phyloP scores from a whole-genome alignment of 2,329 filamentous ascomycete genomes.

The Penicillium nordicum region DNA sequence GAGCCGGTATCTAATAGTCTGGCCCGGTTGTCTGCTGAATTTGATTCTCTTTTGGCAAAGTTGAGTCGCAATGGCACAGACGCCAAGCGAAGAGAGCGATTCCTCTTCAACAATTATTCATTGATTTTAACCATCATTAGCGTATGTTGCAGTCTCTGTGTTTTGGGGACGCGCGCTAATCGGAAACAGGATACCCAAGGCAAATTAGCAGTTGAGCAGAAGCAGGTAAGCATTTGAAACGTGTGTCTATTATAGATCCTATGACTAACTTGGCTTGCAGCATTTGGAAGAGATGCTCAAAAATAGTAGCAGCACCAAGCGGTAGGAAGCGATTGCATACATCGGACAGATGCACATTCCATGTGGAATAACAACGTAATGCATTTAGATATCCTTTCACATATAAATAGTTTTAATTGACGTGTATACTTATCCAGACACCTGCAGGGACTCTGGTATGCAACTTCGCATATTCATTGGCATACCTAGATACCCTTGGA shows the following conservation, averaged over 20 bases:
- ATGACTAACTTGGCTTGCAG: conserved; percentile 17
- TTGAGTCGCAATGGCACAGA: conserved; percentile 74
- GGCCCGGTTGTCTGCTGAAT: conserved; percentile 70
- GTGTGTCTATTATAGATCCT: neutral
- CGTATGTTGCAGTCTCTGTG: conserved; percentile 39
- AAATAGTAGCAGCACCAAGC: conserved; percentile 33
- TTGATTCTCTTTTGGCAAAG: conserved; percentile 77
- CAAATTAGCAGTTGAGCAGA: conserved; percentile 63
- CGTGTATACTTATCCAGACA: neutral
- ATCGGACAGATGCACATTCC: conserved; percentile 9
- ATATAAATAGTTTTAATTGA: conserved; percentile 1
- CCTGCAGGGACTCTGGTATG: neutral
- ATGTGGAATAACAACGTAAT: neutral
- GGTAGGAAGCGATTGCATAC: conserved; percentile 19
- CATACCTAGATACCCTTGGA: too few relatives aligned
- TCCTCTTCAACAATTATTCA: conserved; percentile 94
- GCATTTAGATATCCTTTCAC: conserved; percentile 4
- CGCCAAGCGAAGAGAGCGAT: conserved; percentile 75
- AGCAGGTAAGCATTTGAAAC: conserved; percentile 41
- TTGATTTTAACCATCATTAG: conserved; percentile 89
- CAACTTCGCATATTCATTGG: neutral
- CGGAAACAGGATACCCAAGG: conserved; percentile 43
- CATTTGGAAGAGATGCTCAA: conserved; percentile 43
- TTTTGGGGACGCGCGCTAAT: conserved; percentile 8
- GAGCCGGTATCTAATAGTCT: conserved; percentile 86